These are phyloP conservation scores for Solanum hybrid DNA, from an alignment of 305 asterid genomes.

Conservation along the genomic window DNA sequence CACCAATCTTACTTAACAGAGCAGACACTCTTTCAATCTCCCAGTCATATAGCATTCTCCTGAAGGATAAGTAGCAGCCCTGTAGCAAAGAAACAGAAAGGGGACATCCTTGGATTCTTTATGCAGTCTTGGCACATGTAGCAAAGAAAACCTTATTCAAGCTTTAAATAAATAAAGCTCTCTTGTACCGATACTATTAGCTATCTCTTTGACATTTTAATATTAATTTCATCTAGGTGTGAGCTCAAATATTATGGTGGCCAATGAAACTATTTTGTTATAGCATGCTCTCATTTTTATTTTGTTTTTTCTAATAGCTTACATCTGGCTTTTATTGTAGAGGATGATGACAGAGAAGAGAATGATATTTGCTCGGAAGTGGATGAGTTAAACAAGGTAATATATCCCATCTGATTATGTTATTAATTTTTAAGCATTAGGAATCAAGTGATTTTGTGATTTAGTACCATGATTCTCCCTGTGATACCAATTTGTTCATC, in stretches of 20 bases:
- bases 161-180: not conserved
- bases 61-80: not conserved
- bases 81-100: not conserved
- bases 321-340: not conserved
- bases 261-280: not conserved
- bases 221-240: not conserved
- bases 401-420: not conserved
- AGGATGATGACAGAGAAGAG: conserved; percentile 4
- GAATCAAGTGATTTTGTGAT: not conserved
- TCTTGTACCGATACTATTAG: not conserved
- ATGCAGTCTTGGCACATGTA: not conserved
- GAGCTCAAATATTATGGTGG: not conserved
- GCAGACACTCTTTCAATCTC: not conserved
- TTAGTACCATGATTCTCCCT: not conserved
- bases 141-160: not conserved
- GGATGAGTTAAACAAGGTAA: conserved; percentile 6
- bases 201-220: not conserved
- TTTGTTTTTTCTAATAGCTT: not conserved
- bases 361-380: not conserved
- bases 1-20: not conserved
- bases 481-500: not conserved
- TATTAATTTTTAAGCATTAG: not conserved
- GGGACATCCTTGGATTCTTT: not conserved
- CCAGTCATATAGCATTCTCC: not conserved
- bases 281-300: not conserved